Conservation (phyloP, 73 alveolate species). For the Stentor roeselii region DNA sequence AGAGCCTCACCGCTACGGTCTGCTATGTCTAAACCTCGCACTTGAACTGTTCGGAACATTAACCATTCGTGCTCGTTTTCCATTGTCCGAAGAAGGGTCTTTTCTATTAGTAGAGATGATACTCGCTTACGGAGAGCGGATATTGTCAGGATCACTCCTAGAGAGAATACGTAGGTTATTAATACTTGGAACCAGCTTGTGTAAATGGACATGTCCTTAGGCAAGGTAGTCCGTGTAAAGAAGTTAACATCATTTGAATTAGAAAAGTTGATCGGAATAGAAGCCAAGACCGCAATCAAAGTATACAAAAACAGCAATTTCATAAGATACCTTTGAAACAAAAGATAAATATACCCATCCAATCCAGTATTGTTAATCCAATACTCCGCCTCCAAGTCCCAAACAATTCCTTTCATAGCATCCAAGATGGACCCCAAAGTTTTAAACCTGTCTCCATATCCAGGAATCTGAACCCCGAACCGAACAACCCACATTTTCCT, state of each 20-base stretch:
- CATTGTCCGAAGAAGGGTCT: not conserved
- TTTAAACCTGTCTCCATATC: conserved; percentile 35
- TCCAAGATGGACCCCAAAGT: conserved; percentile 31
- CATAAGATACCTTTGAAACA: conserved; percentile 55
- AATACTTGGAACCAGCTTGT: conserved; percentile 30
- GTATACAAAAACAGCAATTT: conserved; percentile 41
- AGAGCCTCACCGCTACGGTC: conserved; percentile 64
- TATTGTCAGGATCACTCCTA: conserved; percentile 24
- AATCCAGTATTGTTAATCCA: conserved; percentile 55
- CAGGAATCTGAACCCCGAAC: conserved; percentile 25
- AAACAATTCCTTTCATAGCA: conserved; percentile 32
- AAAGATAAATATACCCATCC: conserved; percentile 65
- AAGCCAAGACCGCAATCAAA: conserved; percentile 38
- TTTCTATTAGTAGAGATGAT: conserved; percentile 33
- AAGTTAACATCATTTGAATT: conserved; percentile 24
- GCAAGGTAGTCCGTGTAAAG: conserved; percentile 42
- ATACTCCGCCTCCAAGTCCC: conserved; percentile 41
- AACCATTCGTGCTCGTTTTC: conserved; percentile 74
- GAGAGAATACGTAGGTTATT: conserved; percentile 27
- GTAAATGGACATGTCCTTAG: conserved; percentile 23
- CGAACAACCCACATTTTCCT: not conserved
- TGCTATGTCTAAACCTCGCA: conserved; percentile 68
- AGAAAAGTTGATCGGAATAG: conserved; percentile 49
- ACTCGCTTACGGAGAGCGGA: conserved; percentile 31
- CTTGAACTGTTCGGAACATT: conserved; percentile 70